Evolutionary conservation across 1,139 yeast genomes (phyloP).

Genomic region (Candida sp.): DNA sequence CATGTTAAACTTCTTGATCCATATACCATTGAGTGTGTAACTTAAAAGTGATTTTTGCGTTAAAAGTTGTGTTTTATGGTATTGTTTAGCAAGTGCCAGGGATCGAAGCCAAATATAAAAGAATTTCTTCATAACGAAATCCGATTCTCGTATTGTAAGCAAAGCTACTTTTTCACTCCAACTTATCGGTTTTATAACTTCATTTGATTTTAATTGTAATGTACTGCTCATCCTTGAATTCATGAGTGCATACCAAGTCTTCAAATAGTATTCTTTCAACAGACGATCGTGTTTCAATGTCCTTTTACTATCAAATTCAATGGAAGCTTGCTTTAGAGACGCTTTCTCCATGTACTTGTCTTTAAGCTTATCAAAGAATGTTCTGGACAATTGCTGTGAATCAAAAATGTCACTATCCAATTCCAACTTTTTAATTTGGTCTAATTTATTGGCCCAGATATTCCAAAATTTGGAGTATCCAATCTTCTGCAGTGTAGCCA

Average conservation of each 20-base stretch:
- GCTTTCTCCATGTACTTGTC: not conserved
- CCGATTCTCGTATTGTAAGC: slow-evolving; percentile 8
- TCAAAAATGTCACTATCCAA: not conserved
- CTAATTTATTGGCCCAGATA: slow-evolving; percentile 6
- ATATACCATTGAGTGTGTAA: slow-evolving; percentile 12
- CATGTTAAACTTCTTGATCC: slow-evolving; percentile 12
- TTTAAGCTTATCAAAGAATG: not conserved
- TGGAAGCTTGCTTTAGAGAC: not conserved
- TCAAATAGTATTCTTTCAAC: slow-evolving; percentile 3
- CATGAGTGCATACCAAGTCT: slow-evolving; percentile 9
- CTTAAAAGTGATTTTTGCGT: slow-evolving; percentile 7
- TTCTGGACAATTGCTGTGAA: not conserved
- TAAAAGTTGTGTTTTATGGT: slow-evolving; percentile 6
- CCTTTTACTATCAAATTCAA: not conserved
- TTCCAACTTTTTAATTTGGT: not conserved
- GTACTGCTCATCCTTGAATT: slow-evolving; percentile 2
- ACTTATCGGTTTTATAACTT: not conserved
- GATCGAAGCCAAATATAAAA: slow-evolving; percentile 14
- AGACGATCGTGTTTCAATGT: not conserved
- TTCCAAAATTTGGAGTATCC: slow-evolving; percentile 1
- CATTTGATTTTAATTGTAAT: not conserved
- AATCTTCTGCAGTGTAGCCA: not conserved
- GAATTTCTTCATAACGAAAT: slow-evolving; percentile 10
- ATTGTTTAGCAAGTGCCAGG: slow-evolving; percentile 4
- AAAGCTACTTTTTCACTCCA: slow-evolving; percentile 10